Conservation (phyloP, 2,329 filamentous ascomycete genomes). For the Aspergillus nomiae region DNA sequence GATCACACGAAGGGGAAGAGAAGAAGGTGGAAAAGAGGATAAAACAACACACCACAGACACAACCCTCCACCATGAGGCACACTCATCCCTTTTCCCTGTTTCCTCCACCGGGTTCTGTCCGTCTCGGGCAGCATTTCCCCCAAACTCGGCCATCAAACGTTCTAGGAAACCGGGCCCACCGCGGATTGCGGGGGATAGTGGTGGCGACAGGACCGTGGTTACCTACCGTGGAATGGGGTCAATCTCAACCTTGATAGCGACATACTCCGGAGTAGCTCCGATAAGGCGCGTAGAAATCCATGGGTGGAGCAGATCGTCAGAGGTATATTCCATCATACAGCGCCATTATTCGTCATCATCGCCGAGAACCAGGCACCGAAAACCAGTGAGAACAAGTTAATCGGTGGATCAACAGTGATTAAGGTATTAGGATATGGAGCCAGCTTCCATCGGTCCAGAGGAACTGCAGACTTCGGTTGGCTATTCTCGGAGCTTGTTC, state of each 20-base stretch:
- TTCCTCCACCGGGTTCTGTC: conserved; percentile 2
- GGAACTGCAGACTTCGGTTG: conserved; percentile 1
- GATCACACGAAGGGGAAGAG: not conserved
- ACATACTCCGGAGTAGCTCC: conserved; percentile 2
- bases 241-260: not conserved
- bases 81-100: not conserved
- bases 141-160: conserved; percentile 1
- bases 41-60: not conserved
- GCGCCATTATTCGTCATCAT: conserved; percentile 6
- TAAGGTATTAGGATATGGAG: not conserved
- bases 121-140: not conserved
- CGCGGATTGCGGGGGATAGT: conserved; percentile 7
- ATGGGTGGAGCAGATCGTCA: not conserved
- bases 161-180: conserved; percentile 7
- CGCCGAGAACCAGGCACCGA: conserved; percentile 14
- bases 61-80: not conserved
- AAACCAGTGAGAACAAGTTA: conserved; percentile 6
- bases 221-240: conserved; percentile 5
- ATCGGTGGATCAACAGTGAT: not conserved
- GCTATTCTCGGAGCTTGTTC: conserved; percentile 1
- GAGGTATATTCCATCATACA: not conserved
- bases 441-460: not conserved
- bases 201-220: conserved; percentile 1
- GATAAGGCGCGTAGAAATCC: not conserved
- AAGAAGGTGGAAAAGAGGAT: not conserved